These are phyloP conservation scores for Verticillium alfalfae DNA, from an alignment of 2,329 filamentous ascomycete genomes.

Conservation along the genomic window DNA sequence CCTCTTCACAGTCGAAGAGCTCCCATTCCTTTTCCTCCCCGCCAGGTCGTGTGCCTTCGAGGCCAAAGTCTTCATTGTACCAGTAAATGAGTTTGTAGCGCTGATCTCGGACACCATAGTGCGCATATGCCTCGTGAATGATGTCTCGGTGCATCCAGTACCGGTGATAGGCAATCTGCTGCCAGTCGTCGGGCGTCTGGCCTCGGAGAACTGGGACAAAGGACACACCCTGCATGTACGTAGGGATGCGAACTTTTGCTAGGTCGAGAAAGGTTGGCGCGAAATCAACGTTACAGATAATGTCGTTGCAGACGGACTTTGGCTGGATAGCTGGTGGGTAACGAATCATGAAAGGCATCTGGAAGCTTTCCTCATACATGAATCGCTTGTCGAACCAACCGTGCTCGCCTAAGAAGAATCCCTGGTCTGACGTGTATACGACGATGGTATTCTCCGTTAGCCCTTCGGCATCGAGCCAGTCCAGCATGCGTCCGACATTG, in stretches of 20 bases:
- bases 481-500: slow-evolving; percentile 41
- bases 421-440: slow-evolving; percentile 49
- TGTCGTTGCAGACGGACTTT: slow-evolving; percentile 35
- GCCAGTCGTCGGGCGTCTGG: slow-evolving; percentile 35
- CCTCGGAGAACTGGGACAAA: slow-evolving; percentile 32
- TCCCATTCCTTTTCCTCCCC: slow-evolving; percentile 45
- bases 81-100: slow-evolving; percentile 52
- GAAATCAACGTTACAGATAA: slow-evolving; percentile 50
- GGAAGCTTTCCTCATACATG: slow-evolving; percentile 52
- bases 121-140: slow-evolving; percentile 43
- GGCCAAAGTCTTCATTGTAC: slow-evolving; percentile 44
- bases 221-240: slow-evolving; percentile 46
- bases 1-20: slow-evolving; percentile 45
- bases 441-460: slow-evolving; percentile 42
- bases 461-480: slow-evolving; percentile 35
- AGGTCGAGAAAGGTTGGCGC: slow-evolving; percentile 43
- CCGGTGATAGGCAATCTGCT: slow-evolving; percentile 46
- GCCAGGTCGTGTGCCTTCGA: slow-evolving; percentile 35
- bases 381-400: slow-evolving; percentile 55
- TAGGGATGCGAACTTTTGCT: slow-evolving; percentile 31
- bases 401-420: slow-evolving; percentile 52
- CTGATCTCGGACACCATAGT: slow-evolving; percentile 46
- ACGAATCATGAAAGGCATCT: slow-evolving; percentile 48
- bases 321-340: slow-evolving; percentile 35
- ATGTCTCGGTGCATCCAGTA: slow-evolving; percentile 52